A percentile compares a stretch with the other conserved stretches of the same genome.
Conservation (phyloP, 2,329 filamentous ascomycete genomes). For the Arthrobotrys conoides region DNA sequence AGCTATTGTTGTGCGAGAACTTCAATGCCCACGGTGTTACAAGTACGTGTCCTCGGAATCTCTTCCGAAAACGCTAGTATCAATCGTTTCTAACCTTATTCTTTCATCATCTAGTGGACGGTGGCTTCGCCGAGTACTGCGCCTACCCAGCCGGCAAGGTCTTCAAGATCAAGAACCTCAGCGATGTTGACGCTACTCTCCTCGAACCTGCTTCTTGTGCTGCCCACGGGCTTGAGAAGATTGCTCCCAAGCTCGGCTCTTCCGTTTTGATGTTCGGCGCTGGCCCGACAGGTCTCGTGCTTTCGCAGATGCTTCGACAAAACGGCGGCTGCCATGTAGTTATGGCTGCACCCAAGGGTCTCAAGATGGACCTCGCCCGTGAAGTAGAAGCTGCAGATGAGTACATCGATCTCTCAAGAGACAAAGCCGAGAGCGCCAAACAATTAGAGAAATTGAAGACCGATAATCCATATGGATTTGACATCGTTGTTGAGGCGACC, state of each 20-base stretch:
- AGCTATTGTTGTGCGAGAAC: slow-evolving; percentile 78
- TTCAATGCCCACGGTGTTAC: slow-evolving; percentile 78
- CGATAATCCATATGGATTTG: slow-evolving; percentile 80
- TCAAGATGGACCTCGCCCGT: slow-evolving; percentile 79
- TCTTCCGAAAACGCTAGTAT: neutral
- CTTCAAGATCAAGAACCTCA: slow-evolving; percentile 77
- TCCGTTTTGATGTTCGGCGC: slow-evolving; percentile 77
- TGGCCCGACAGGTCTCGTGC: slow-evolving; percentile 77
- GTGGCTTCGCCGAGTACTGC: slow-evolving; percentile 80
- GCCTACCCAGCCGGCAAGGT: slow-evolving; percentile 73
- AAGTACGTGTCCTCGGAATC: slow-evolving; percentile 63
- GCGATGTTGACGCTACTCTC: slow-evolving; percentile 78
- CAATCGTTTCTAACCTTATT: neutral
- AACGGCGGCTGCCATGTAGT: slow-evolving; percentile 80
- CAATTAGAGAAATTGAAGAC: slow-evolving; percentile 76
- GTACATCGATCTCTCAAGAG: slow-evolving; percentile 70
- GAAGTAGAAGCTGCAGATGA: slow-evolving; percentile 72
- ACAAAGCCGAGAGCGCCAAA: slow-evolving; percentile 71
- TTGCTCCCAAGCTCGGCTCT: slow-evolving; percentile 76
- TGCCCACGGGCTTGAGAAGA: slow-evolving; percentile 79
- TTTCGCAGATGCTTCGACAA: slow-evolving; percentile 75
- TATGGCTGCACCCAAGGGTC: slow-evolving; percentile 77
- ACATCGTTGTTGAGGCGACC: slow-evolving; percentile 75
- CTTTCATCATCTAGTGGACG: slow-evolving; percentile 70
- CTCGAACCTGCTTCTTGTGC: slow-evolving; percentile 80